A percentile compares a stretch with the other conserved stretches of the same genome.
Conservation (phyloP, 2,329 filamentous ascomycete species). For the Hypoxylon sp. region DNA sequence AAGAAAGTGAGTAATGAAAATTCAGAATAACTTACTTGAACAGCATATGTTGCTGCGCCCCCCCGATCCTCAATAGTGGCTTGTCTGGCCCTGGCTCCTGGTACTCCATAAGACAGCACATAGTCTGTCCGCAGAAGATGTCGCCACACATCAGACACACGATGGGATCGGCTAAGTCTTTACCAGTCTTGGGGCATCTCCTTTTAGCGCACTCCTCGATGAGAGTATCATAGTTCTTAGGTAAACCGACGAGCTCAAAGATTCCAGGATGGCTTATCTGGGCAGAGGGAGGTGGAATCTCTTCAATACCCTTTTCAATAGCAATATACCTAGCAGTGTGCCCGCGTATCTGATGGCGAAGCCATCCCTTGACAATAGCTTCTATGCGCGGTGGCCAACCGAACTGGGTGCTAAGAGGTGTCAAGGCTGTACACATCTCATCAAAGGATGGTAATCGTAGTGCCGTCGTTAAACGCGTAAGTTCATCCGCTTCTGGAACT, state of each 20-base stretch:
- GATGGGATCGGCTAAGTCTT: slow-evolving; percentile 90
- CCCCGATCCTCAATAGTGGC: slow-evolving; percentile 72
- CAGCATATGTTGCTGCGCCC: slow-evolving; percentile 90
- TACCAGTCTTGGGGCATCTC: slow-evolving; percentile 89
- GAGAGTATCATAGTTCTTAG: slow-evolving; percentile 90
- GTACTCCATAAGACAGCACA: slow-evolving; percentile 84
- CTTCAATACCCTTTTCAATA: slow-evolving; percentile 20
- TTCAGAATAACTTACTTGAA: slow-evolving; percentile 72
- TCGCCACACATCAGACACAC: slow-evolving; percentile 96
- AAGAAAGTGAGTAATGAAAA: neutral
- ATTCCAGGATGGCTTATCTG: slow-evolving; percentile 86
- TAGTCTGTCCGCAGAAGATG: slow-evolving; percentile 95
- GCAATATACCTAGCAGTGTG: slow-evolving; percentile 28
- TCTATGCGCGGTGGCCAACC: slow-evolving; percentile 66
- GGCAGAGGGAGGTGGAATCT: slow-evolving; percentile 59
- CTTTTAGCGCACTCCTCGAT: slow-evolving; percentile 91
- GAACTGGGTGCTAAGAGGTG: slow-evolving; percentile 59
- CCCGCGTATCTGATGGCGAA: slow-evolving; percentile 72
- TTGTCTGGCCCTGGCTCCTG: slow-evolving; percentile 59
- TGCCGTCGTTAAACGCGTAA: slow-evolving; percentile 83
- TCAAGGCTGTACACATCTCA: slow-evolving; percentile 78
- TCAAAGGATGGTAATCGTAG: slow-evolving; percentile 84
- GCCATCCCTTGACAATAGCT: slow-evolving; percentile 76
- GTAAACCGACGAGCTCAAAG: slow-evolving; percentile 92
- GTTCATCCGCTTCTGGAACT: slow-evolving; percentile 78